Percentiles rank a stretch among this genome's conserved stretches.
phyloP scores from a whole-genome alignment of 768 basidiomycete species.

The Trametes coccinea region DNA sequence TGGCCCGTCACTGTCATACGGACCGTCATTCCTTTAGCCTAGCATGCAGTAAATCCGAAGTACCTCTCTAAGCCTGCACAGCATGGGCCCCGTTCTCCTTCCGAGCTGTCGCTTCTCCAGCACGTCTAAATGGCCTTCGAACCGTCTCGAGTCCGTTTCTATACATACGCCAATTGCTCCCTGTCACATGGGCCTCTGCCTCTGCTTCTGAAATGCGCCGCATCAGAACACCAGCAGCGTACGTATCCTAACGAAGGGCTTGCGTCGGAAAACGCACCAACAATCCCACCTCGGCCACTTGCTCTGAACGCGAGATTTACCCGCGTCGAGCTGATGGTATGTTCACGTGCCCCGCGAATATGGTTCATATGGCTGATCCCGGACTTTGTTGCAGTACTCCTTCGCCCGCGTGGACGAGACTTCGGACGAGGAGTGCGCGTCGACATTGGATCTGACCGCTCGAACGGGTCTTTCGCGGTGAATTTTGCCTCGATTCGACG shows the following conservation, averaged over 20 bases:
- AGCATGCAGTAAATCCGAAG: neutral
- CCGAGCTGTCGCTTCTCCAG: neutral
- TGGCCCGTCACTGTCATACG: neutral
- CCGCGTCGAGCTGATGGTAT: neutral
- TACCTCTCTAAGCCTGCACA: neutral
- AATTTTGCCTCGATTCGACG: neutral
- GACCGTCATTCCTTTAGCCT: neutral
- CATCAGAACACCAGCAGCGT: neutral
- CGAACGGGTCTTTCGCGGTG: conserved; percentile 5
- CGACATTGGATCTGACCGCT: neutral
- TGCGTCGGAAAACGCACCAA: neutral
- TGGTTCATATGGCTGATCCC: neutral
- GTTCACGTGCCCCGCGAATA: neutral
- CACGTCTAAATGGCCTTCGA: neutral
- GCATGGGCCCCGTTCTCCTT: neutral
- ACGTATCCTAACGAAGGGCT: neutral
- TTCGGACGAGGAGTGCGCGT: neutral
- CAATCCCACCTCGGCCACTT: too few species aligned
- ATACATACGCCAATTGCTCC: neutral
- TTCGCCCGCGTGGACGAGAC: neutral
- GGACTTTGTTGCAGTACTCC: neutral
- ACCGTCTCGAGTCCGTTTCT: neutral
- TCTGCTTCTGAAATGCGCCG: neutral
- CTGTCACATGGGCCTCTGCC: neutral
- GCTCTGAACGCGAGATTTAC: neutral